A percentile compares a stretch with the other conserved stretches of the same genome.
Evolutionary conservation across 1,139 yeast species (phyloP).

Genomic region (Kluyveromyces sp.): DNA sequence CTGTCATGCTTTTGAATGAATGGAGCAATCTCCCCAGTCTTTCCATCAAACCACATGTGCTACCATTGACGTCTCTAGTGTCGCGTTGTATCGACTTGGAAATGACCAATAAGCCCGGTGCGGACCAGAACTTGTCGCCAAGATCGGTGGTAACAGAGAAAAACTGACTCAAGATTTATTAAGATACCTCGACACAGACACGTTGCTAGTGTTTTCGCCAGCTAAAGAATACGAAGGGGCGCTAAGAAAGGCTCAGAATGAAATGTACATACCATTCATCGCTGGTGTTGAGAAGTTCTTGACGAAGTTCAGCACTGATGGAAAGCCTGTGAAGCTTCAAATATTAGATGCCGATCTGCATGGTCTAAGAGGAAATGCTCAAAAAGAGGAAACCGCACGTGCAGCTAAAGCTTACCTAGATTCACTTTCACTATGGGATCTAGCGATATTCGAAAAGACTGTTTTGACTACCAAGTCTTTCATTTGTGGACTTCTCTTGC

Average conservation of each 20-base stretch:
- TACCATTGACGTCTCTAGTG: slow-evolving; percentile 82
- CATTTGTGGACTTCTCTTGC: slow-evolving; percentile 52
- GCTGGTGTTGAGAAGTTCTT: slow-evolving; percentile 56
- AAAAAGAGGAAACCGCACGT: slow-evolving; percentile 48
- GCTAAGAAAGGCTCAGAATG: slow-evolving; percentile 68
- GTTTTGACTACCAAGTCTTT: slow-evolving; percentile 80
- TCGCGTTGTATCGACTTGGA: slow-evolving; percentile 76
- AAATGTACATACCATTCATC: slow-evolving; percentile 67
- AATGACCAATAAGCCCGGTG: slow-evolving; percentile 17
- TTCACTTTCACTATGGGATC: slow-evolving; percentile 59
- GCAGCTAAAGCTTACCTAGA: slow-evolving; percentile 63
- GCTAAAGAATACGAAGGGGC: slow-evolving; percentile 72
- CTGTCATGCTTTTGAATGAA: slow-evolving; percentile 74
- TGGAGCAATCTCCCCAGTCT: slow-evolving; percentile 73
- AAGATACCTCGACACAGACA: slow-evolving; percentile 88
- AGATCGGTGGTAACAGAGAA: slow-evolving; percentile 48
- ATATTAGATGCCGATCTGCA: slow-evolving; percentile 71
- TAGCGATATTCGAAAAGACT: slow-evolving; percentile 84
- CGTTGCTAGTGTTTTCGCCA: slow-evolving; percentile 83
- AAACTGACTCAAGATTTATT: slow-evolving; percentile 51
- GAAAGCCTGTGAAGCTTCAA: slow-evolving; percentile 37
- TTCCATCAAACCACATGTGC: slow-evolving; percentile 67
- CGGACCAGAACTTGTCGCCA: slow-evolving; percentile 45
- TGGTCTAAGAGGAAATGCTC: slow-evolving; percentile 76
- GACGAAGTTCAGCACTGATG: slow-evolving; percentile 35